Evolutionary conservation across 1,284 basidiomycete species (phyloP).

Genomic region (Prillingera fragicola): DNA sequence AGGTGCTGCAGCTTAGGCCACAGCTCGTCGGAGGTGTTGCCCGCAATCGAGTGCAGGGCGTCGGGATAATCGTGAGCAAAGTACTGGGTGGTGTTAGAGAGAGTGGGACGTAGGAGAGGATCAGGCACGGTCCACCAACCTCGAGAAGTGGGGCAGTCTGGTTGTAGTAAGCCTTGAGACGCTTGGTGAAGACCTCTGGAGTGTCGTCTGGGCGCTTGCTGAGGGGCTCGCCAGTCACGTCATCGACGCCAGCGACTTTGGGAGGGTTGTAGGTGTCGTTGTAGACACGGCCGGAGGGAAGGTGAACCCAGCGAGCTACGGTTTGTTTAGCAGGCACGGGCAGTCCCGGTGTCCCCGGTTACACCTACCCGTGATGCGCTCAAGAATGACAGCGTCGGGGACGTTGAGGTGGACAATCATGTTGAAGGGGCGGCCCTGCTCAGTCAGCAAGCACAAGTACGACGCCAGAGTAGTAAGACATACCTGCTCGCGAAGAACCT

Average conservation of each 20-base stretch:
- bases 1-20: constrained; percentile 45
- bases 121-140: constrained; percentile 21
- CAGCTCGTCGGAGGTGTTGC: constrained; percentile 75
- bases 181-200: constrained; percentile 75
- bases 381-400: constrained; percentile 80
- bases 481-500: constrained; percentile 41
- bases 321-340: not conserved
- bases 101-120: not conserved
- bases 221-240: constrained; percentile 85
- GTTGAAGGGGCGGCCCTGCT: constrained; percentile 58
- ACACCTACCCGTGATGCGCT: constrained; percentile 65
- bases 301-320: constrained; percentile 83
- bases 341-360: not conserved
- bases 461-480: constrained; percentile 46
- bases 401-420: constrained; percentile 89
- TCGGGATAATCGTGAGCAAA: constrained; percentile 58
- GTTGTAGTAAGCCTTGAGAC: constrained; percentile 76
- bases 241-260: constrained; percentile 77
- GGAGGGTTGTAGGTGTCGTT: constrained; percentile 88
- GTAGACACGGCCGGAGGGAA: constrained; percentile 89
- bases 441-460: constrained; percentile 52
- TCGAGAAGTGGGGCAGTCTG: constrained; percentile 77
- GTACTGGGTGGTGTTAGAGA: constrained; percentile 50
- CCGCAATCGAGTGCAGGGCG: constrained; percentile 67
- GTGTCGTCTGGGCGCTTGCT: constrained; percentile 88